Base-by-base conservation (phyloP, 2,329 filamentous ascomycete genomes). In the Colletotrichum musicola region DNA sequence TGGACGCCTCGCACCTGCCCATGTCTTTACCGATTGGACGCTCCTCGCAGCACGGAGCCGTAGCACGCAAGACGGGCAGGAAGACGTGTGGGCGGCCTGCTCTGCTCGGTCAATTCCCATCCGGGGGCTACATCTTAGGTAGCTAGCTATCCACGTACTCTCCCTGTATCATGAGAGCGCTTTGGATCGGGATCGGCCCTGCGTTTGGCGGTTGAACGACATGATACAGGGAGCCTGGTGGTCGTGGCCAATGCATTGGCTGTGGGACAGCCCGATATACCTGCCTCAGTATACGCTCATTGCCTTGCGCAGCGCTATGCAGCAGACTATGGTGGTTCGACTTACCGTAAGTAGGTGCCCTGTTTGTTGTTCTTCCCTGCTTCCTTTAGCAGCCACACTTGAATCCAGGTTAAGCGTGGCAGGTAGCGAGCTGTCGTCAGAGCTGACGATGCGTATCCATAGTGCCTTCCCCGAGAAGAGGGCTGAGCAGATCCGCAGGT, bases 181-280 rank as follows among this genome's bases (percentile, higher is more conserved):
- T 65, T 68, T 65, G 35, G 47, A 69, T 69, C 55, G 65, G 62
- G 65, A 68, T 68, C 66, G 62, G 25, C 56, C 62, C 35, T 66
- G 62, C 49, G 49, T 50, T 55, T 68, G 22, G 55, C 62, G 66
- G 62, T 69, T 61, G 13, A 65, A 50, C 65, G 44, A 56, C 50
- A 66, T 61, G 55, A 46, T 27, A 68, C 62, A 68, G 18, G 54
- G 46, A 59, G 49, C 46, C 40, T 44, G 62, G 25, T 42, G 38
- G 47, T 49, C 25, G 35, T 18, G 53, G 62, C 54, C 61, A 59
- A 65, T 56, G 65, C 56, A 65, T 50, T 55, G 62, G 42, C 44
- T 25, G 60, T 64, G 20, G 30, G 46, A 56, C 30, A 46, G 30
- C 10, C 6, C 7, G 30, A 35, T 35, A 35, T 35, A 35, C 30